These are phyloP conservation scores for Botrytis galanthina DNA, from an alignment of 2,329 filamentous ascomycete genomes.

Conservation along the genomic window DNA sequence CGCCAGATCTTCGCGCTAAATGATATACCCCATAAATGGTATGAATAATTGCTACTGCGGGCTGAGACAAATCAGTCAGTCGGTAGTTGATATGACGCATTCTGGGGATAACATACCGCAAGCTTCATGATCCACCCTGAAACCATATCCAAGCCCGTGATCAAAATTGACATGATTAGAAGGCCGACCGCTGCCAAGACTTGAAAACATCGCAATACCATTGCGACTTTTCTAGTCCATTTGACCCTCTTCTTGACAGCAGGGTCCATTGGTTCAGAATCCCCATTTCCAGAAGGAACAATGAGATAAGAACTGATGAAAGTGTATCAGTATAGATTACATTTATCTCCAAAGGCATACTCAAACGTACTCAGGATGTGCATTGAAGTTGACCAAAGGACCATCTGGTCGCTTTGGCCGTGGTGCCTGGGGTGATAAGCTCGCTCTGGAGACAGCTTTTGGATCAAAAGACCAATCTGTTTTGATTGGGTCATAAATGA, in stretches of 20 bases:
- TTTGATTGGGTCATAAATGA: constrained; percentile 62
- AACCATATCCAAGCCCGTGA: constrained; percentile 62
- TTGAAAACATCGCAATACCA: constrained; percentile 65
- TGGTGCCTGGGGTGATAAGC: constrained; percentile 58
- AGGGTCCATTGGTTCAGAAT: constrained; percentile 64
- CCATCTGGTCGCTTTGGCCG: constrained; percentile 65
- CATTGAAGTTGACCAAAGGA: constrained; percentile 77
- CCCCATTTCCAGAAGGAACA: constrained; percentile 58
- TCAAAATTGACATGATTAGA: constrained; percentile 72
- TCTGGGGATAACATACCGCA: constrained; percentile 54
- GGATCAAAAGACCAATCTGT: constrained; percentile 70
- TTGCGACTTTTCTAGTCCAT: constrained; percentile 64
- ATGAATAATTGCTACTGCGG: constrained; percentile 70
- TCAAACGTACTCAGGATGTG: constrained; percentile 73
- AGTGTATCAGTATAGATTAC: neutral
- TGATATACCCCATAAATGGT: constrained; percentile 80
- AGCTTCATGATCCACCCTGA: constrained; percentile 75
- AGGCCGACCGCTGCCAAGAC: constrained; percentile 68
- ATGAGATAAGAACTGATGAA: constrained; percentile 54
- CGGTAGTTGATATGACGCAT: neutral
- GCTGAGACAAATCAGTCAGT: constrained; percentile 49
- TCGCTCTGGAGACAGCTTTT: constrained; percentile 78
- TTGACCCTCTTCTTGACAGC: constrained; percentile 70
- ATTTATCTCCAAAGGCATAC: neutral
- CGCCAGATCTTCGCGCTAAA: constrained; percentile 65